phyloP scores from a whole-genome alignment of 2,329 filamentous ascomycete species.

The Botryotinia convoluta region DNA sequence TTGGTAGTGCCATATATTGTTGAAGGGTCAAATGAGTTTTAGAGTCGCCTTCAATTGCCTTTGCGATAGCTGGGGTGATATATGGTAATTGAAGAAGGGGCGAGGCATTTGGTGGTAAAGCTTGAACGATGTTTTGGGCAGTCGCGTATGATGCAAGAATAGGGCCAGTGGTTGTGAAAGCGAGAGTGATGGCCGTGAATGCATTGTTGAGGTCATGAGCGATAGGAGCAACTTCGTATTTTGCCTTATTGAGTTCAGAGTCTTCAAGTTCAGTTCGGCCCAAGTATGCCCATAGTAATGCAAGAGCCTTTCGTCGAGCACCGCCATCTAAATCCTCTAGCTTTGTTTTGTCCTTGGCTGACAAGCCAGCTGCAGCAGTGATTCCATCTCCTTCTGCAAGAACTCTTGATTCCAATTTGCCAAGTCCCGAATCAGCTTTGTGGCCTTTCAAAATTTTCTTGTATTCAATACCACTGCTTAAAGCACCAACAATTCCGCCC shows the following conservation, averaged over 20 bases:
- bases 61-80: slow-evolving; percentile 67
- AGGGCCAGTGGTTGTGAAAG: slow-evolving; percentile 79
- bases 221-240: slow-evolving; percentile 84
- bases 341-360: slow-evolving; percentile 70
- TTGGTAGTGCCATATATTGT: slow-evolving; percentile 82
- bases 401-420: slow-evolving; percentile 80
- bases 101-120: slow-evolving; percentile 76
- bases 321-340: slow-evolving; percentile 79
- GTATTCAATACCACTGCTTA: slow-evolving; percentile 86
- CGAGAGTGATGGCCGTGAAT: slow-evolving; percentile 81
- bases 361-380: slow-evolving; percentile 57
- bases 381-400: slow-evolving; percentile 57
- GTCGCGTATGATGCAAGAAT: slow-evolving; percentile 79
- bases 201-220: slow-evolving; percentile 83
- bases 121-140: slow-evolving; percentile 86
- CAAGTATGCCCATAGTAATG: slow-evolving; percentile 92
- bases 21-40: slow-evolving; percentile 77
- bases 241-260: slow-evolving; percentile 72
- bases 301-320: slow-evolving; percentile 79
- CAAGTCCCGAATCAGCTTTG: slow-evolving; percentile 75
- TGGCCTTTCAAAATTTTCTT: slow-evolving; percentile 71
- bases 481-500: slow-evolving; percentile 72
- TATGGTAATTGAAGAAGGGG: slow-evolving; percentile 90
- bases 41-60: slow-evolving; percentile 69
- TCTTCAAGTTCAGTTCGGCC: slow-evolving; percentile 84